phyloP scores from a whole-genome alignment of 2,329 filamentous ascomycete genomes.

The Fusarium sp. region DNA sequence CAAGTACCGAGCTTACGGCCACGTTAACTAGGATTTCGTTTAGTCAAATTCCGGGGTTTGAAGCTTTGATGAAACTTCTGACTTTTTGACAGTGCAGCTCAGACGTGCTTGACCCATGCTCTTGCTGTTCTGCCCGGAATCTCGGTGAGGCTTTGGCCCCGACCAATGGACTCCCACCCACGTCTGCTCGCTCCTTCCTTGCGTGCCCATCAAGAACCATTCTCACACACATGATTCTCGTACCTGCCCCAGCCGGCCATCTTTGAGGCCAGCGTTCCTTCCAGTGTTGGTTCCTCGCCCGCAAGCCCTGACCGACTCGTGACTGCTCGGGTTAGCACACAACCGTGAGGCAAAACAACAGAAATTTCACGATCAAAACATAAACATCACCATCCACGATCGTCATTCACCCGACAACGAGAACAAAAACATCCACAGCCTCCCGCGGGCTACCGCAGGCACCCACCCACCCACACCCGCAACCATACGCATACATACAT shows the following conservation, averaged over 20 bases:
- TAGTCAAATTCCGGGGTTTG: neutral
- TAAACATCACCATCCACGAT: slow-evolving; percentile 12
- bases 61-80: neutral
- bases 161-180: neutral
- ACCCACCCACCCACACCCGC: slow-evolving; percentile 19
- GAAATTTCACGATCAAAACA: slow-evolving; percentile 11
- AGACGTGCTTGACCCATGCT: neutral
- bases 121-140: neutral
- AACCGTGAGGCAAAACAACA: slow-evolving; percentile 5
- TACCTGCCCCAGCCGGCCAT: slow-evolving; percentile 17
- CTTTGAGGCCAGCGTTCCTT: slow-evolving; percentile 18
- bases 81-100: neutral
- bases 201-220: neutral
- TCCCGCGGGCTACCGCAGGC: slow-evolving; percentile 35
- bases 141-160: neutral
- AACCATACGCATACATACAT: slow-evolving; percentile 13
- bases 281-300: slow-evolving; percentile 15
- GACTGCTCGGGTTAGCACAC: neutral
- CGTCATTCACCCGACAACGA: slow-evolving; percentile 29
- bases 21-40: neutral
- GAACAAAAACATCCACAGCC: slow-evolving; percentile 24
- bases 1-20: neutral
- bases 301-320: slow-evolving; percentile 23
- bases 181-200: neutral
- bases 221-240: slow-evolving; percentile 3